Base-by-base conservation (phyloP, 768 basidiomycete genomes). In the Bullera alba region DNA sequence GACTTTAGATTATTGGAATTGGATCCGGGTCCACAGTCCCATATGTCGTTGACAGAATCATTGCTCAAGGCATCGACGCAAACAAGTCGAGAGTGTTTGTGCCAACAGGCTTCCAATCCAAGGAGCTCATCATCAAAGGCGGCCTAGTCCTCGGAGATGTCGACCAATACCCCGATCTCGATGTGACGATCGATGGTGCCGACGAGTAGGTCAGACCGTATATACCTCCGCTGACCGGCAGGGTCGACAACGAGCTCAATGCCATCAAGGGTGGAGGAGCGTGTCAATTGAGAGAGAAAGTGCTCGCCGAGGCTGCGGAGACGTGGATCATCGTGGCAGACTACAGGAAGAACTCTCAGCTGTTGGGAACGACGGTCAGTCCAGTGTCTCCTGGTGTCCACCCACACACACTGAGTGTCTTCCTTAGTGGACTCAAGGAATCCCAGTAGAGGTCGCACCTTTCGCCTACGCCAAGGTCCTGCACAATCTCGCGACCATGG, bases 251-350 rank as follows among this genome's bases (percentile, higher is more conserved):
- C 35, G 73, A 81, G 34, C 77, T 99, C 45, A 92, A 97, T 73
- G 86, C 86, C 54, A 92, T 99, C 75, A 97, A 99, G 75, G 93
- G 88, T 5, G 93, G 93, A 50, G 93, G 93, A 2, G 93, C 90
- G 0, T 96, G 93, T 70, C 95, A 97, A 60, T 75, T 97, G 28
- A 81, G 92, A 25, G 95, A 99, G 75, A 99, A 99, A 72, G 91
- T 99, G 5, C 80, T 99, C 14, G 95, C 95, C 1, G 95, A 99
- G 71, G 92, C 91, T 27, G 95, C 95, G 10, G 79, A 79, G 54
- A 89, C 85, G 81, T 93, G 90, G 75, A 79, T 91, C 65, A 77
- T 90, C 30, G 87, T 99, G 34, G 95, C 95, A 46, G 95, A 99
- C 73, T 88, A 87, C 74, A 81, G 95, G 54, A 99, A 99, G 76